phyloP scores from a whole-genome alignment of 2,329 filamentous ascomycete genomes.

The Colletotrichum sp. region DNA sequence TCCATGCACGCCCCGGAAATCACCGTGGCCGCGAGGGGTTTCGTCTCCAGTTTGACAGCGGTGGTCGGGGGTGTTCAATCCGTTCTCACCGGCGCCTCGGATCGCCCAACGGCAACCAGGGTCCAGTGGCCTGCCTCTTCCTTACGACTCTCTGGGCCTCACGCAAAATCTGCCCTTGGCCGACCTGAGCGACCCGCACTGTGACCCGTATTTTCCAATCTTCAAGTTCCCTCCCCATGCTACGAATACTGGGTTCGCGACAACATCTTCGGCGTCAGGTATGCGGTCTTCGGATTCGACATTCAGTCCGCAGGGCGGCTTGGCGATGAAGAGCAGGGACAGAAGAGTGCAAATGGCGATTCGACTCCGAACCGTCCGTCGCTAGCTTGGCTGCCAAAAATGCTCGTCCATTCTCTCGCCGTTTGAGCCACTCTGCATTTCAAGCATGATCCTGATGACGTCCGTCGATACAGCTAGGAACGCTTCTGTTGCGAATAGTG shows the following conservation, averaged over 20 bases:
- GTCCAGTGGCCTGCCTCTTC: background rate
- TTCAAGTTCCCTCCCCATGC: background rate
- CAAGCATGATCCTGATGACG: background rate
- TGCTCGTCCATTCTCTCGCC: background rate
- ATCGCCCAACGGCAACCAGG: background rate
- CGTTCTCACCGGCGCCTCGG: background rate
- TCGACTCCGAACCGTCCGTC: background rate
- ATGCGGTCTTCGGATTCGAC: background rate
- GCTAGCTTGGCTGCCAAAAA: background rate
- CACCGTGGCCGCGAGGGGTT: background rate
- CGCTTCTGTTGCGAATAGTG: background rate
- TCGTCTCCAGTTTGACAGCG: background rate
- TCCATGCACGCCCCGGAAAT: background rate
- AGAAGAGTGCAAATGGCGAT: background rate
- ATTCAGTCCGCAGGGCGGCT: background rate
- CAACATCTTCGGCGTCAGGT: background rate
- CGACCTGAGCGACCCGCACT: conserved; percentile 11
- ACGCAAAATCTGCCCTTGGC: conserved; percentile 4
- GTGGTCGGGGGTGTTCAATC: background rate
- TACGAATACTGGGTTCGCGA: background rate
- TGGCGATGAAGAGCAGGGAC: background rate
- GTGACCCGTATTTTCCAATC: background rate
- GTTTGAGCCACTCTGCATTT: background rate
- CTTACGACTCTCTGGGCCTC: background rate
- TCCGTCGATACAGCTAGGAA: background rate